phyloP scores from a whole-genome alignment of 2,329 filamentous ascomycete species.

The Ceratocystis variospora region DNA sequence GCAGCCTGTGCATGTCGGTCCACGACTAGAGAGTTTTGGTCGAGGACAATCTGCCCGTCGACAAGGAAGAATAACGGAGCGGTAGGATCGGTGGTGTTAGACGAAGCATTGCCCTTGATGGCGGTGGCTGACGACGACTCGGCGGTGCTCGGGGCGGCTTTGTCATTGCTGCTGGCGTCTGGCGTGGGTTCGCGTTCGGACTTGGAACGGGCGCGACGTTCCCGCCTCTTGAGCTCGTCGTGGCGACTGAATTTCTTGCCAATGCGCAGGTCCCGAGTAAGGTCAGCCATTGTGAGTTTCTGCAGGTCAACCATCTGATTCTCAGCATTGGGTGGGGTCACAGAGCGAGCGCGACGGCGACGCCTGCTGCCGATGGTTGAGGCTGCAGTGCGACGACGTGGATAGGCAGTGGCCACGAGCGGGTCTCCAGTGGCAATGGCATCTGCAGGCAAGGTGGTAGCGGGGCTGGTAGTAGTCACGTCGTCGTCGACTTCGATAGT shows the following conservation, averaged over 20 bases:
- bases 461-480: slow-evolving; percentile 18
- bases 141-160: slow-evolving; percentile 15
- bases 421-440: too few species aligned
- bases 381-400: not conserved
- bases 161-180: slow-evolving; percentile 29
- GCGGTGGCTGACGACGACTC: not conserved
- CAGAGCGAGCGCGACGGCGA: slow-evolving; percentile 31
- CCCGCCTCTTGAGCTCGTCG: slow-evolving; percentile 55
- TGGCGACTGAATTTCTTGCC: slow-evolving; percentile 65
- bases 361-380: slow-evolving; percentile 18
- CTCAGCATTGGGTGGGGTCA: slow-evolving; percentile 52
- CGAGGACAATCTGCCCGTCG: slow-evolving; percentile 58
- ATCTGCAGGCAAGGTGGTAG: slow-evolving; percentile 13
- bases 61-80: slow-evolving; percentile 49
- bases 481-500: slow-evolving; percentile 19
- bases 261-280: slow-evolving; percentile 54
- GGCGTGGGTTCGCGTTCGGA: slow-evolving; percentile 20
- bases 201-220: slow-evolving; percentile 33
- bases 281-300: slow-evolving; percentile 56
- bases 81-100: slow-evolving; percentile 24
- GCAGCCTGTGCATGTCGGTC: slow-evolving; percentile 53
- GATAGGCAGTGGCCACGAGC: slow-evolving; percentile 20
- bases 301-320: slow-evolving; percentile 48
- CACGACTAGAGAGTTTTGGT: slow-evolving; percentile 52
- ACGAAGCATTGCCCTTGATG: too few species aligned